Base-by-base conservation (phyloP, 2,329 filamentous ascomycete genomes). In the Fusarium albosuccineum region DNA sequence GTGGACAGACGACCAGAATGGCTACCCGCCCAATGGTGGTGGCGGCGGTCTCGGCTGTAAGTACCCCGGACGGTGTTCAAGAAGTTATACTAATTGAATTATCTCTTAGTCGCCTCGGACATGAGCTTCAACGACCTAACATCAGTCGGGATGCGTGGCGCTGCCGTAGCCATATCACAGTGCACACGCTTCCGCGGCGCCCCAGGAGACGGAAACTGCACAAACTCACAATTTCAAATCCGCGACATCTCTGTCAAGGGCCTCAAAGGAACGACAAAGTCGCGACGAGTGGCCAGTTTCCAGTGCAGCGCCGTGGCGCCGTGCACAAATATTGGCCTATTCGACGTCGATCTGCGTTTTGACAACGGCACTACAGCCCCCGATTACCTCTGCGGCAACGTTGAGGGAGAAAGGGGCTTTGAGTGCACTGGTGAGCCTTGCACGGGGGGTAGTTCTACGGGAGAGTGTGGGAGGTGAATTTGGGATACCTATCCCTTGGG, bases 1-100 rank as follows among this genome's bases (percentile, higher is more conserved):
- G 0, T 89, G 87, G 87, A 85, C 85, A 0, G 85, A 84, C 16
- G 74, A 82, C 51, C 84, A 85, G 2, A 86, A 53, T 3, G 37
- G 41, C 1, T 63, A 14, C 17, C 63, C 36, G 5, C 60, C 86
- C 2, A 89, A 89, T 65, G 86, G 87, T 14, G 87, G 86, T 2
- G 86, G 86, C 10, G 86, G 84, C 14, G 87, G 86, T 4, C 30
- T 57, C 37, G 56, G 51, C 14, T 36, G 29, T 41, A 22, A n/a
- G 33, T 9, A 3, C n/a, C 8, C 10, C 33, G 9, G 22, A 13
- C 13, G 9, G 3, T 33, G 10, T 36, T 5, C 3, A 10, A 13
- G 27, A 8, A 8, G 36, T 36, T 13, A 10, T 13, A 9, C 9
- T 26, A 10, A 34, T 26, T 49, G 2, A 29, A 17, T 3, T 2